Base-by-base conservation (phyloP, 768 basidiomycete species). In the Tylopilus felleus region DNA sequence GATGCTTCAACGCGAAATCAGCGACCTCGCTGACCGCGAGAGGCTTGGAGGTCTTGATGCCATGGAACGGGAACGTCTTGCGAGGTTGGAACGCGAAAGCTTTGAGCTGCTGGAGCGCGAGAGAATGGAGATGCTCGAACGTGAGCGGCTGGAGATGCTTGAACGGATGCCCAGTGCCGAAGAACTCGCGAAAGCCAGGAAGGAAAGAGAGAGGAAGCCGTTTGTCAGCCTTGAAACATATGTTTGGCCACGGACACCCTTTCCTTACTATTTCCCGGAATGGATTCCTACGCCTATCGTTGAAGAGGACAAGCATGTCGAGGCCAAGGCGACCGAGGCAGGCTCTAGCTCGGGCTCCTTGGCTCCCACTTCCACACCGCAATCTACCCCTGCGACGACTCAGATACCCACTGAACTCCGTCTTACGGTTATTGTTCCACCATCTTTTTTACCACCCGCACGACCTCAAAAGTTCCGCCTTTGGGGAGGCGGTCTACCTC, bases 401-500 rank as follows among this genome's bases (percentile, higher is more conserved):
- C 63, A 58, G 40, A 56, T 58, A 33, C 65, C 63, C 7, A 67
- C 71, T 2, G 71, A 72, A 46, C 59, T 72, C 19, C 67, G 69
- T 10, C 67, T 79, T 27, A 80, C 82, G 1, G 73, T 88, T 49
- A 68, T 85, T 63, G 77, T 90, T 54, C 85, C 88, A 0, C 71
- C 74, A 22, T 76, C 78, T 2, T 79, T 80, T 61, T 74, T 89
- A 21, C 87, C 86, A 0, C 70, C 75, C 14, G 70, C 76, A 44
- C 77, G 80, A 48, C 85, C 85, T 13, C 56, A 66, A 6, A 77
- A 69, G 27, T 83, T 81, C 14, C 77, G 77, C n/a, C 74, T 89
- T 19, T 89, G 87, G 87, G 87, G 87, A 48, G 86, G 84, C 21
- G 86, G 84, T 8, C 66, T 78, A 33, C 67, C 73, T 25, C 74